Evolutionary conservation across 1,284 basidiomycete species (phyloP).

Genomic region (Sporisorium exsertum): DNA sequence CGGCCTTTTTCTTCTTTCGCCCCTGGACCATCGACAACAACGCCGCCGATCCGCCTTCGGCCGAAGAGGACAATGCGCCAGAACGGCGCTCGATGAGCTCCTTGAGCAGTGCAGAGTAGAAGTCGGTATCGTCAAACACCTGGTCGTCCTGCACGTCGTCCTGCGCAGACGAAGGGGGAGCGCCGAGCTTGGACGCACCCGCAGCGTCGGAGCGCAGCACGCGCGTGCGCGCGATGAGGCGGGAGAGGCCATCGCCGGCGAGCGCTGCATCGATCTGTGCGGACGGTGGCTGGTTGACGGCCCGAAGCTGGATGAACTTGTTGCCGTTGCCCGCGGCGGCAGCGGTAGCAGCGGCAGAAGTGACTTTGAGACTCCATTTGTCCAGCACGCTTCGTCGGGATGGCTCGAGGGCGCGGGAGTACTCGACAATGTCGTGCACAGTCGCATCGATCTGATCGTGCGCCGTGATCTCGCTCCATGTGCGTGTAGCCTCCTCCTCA

Average conservation of each 20-base stretch:
- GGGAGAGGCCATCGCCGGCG: conserved; percentile 52
- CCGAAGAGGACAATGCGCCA: conserved; percentile 6
- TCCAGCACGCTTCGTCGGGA: conserved; percentile 43
- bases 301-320: conserved; percentile 52
- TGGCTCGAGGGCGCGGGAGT: conserved; percentile 30
- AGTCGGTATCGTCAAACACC: conserved; percentile 67
- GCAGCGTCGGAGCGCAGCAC: conserved; percentile 50
- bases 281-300: conserved; percentile 56
- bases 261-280: conserved; percentile 60
- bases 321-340: conserved; percentile 35
- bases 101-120: conserved; percentile 63
- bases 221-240: conserved; percentile 60
- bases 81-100: conserved; percentile 64
- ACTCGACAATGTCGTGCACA: conserved; percentile 31
- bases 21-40: conserved; percentile 17
- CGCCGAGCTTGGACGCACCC: conserved; percentile 25
- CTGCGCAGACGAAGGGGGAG: neutral
- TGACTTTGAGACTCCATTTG: conserved; percentile 59
- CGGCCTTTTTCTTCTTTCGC: conserved; percentile 50
- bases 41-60: conserved; percentile 18
- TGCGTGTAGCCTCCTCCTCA: conserved; percentile 21
- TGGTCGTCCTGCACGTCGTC: conserved; percentile 40
- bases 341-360: conserved; percentile 39
- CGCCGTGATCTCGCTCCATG: conserved; percentile 33
- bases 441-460: conserved; percentile 38